These are phyloP conservation scores for Yamadazyma conglobata DNA, from an alignment of 1,139 yeast species.

Conservation along the genomic window DNA sequence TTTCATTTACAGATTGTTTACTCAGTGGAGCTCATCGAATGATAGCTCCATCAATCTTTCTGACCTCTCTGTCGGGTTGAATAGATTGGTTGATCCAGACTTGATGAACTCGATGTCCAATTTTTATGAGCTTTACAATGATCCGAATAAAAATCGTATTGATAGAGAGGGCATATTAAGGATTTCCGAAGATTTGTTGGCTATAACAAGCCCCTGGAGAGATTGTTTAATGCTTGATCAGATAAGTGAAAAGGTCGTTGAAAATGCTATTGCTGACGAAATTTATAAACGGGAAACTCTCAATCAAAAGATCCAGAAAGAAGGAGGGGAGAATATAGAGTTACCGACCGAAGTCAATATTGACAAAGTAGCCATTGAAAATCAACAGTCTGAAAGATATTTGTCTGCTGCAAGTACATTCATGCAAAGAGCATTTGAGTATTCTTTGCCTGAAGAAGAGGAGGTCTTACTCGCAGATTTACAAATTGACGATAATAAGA, in stretches of 20 bases:
- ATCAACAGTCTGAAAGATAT: conserved; percentile 76
- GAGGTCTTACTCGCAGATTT: conserved; percentile 43
- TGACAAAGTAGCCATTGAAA: conserved; percentile 60
- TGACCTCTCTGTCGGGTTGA: conserved; percentile 71
- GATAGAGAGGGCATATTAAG: conserved; percentile 77
- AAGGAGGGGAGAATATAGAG: conserved; percentile 12
- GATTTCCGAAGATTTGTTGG: conserved; percentile 82
- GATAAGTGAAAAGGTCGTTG: conserved; percentile 59
- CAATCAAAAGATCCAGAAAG: conserved; percentile 12
- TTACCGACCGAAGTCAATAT: conserved; percentile 59
- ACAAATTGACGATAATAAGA: conserved; percentile 34
- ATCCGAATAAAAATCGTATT: conserved; percentile 53
- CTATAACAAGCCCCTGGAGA: conserved; percentile 80
- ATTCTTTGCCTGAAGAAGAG: conserved; percentile 66
- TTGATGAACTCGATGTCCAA: conserved; percentile 75
- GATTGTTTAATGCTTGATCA: conserved; percentile 61
- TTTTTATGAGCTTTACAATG: conserved; percentile 74
- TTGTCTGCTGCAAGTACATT: conserved; percentile 84
- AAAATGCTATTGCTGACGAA: conserved; percentile 61
- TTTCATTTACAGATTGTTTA: conserved; percentile 63
- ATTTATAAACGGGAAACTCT: conserved; percentile 36
- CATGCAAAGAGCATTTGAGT: conserved; percentile 84
- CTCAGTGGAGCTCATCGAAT: conserved; percentile 60
- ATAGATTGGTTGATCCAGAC: conserved; percentile 66
- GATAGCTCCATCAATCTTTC: conserved; percentile 55